Evolutionary conservation across 139 green algal genomes (phyloP), one percentile per base, ranked within the genome.

Genomic region (Bryopsis sp.): DNA sequence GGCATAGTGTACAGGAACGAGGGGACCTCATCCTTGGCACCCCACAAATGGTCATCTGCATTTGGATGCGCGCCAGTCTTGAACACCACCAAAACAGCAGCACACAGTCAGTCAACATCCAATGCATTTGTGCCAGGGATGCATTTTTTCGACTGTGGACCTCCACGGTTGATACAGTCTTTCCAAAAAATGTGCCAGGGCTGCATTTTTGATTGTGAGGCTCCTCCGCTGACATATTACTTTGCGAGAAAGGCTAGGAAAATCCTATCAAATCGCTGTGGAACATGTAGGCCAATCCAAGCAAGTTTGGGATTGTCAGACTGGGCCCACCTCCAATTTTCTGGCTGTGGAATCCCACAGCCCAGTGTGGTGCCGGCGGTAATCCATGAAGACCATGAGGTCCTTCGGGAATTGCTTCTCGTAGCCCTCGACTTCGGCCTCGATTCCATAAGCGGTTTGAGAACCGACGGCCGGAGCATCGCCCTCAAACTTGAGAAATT

Each of bases 361-460:
- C 1, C 90, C 90, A 2, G 79, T 84, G 78, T 92, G 85, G 72
- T 93, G 86, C 11, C 89, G 78, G 28, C 90, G 65, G 74, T 87
- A 95, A 77, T 95, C 88, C 88, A 95, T 95, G 72, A 95, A 95
- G 33, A 90, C 73, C 82, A 92, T 90, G 7, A 77, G 64, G 24
- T 80, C 68, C 0, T 39, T 29, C 19, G 84, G 79, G 72, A 90
- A 96, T 1, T 64, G 72, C 0, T 77, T 72, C 0, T 78, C 67
- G 64, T 95, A 96, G 22, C 86, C 73, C 61, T 87, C 84, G 36
- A 93, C 80, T 29, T 88, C 81, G 8, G 81, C 84, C 72, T 90
- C 79, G 22, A 96, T 92, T 48, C 90, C 90, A 67, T 96, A 96
- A 29, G 90, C 90, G 6, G 90, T 96, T 77, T 96, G 90, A 32